Conservation (phyloP, 2,329 filamentous ascomycete genomes). For the Fusarium palustre region DNA sequence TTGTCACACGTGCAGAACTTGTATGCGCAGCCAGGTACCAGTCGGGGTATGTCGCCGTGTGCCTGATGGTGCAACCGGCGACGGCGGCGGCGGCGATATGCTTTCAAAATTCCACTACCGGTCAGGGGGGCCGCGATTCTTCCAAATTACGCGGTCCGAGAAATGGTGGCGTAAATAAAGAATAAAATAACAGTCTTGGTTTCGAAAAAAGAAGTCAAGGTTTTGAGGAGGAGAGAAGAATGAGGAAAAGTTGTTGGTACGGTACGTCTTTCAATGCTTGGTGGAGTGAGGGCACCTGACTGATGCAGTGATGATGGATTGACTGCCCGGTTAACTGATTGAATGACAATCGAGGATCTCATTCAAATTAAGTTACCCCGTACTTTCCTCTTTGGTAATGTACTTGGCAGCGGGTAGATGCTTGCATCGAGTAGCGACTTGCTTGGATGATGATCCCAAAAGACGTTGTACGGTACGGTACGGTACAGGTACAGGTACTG, state of each 20-base stretch:
- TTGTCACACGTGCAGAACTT: conserved; percentile 9
- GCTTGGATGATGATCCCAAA: conserved; percentile 26
- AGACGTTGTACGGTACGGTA: conserved; percentile 2
- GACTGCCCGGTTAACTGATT: conserved; percentile 13
- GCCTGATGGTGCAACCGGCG: conserved; percentile 33
- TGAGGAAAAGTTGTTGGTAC: not conserved
- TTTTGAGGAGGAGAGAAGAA: conserved; percentile 1
- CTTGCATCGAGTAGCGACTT: conserved; percentile 41
- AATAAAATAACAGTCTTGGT: not conserved
- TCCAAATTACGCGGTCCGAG: not conserved
- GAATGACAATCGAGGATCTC: not conserved
- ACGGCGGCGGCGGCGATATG: conserved; percentile 14
- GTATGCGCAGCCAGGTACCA: conserved; percentile 33
- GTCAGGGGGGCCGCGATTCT: not conserved
- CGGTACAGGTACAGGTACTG: not conserved
- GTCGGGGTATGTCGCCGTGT: conserved; percentile 26
- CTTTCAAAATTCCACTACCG: conserved; percentile 16
- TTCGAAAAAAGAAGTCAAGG: conserved; percentile 7
- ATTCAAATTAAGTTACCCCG: conserved; percentile 12
- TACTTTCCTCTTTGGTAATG: conserved; percentile 28
- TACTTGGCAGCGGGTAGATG: conserved; percentile 11
- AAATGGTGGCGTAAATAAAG: conserved; percentile 16
- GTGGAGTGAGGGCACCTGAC: conserved; percentile 25
- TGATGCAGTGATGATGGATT: not conserved
- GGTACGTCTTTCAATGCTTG: conserved; percentile 6